Base-by-base conservation (phyloP, 805 yeast species). In the Saturnispora silvae region DNA sequence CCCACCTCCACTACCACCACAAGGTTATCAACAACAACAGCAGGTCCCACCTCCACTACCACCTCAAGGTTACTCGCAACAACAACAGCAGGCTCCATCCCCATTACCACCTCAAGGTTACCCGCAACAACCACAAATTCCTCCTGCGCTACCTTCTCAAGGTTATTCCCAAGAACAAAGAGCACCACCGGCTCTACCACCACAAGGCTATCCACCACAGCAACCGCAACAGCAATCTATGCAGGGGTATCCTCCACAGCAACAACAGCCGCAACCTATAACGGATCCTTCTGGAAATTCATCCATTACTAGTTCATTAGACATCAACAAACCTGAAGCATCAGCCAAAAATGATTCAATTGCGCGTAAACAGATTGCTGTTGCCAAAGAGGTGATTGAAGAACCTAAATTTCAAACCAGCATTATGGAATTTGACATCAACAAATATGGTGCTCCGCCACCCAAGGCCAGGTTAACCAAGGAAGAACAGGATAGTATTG, bases 361-460 rank as follows among this genome's bases (percentile, higher is more conserved):
- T 4, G 41, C 33, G 20, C 19, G 38, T 41, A 28, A 36, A 20
- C 28, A 47, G 51, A 3, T 45, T 45, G 26, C 45, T 17, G 30
- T 42, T 2, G 38, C 28, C 26, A 43, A 42, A 27, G 52, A 49
- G 27, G 40, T 32, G 5, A 46, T 49, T 14, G 42, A 35, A 6
- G 60, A 52, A 33, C 60, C 58, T 1, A 50, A 48, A 33, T 53
- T 55, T 43, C 46, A 51, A 26, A 48, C 44, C 1, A 53, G 49
- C 20, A 37, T 56, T 14, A 46, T 53, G 50, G 64, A 61, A 4
- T 51, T 65, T 28, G 67, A 67, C 44, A 42, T 56, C 10, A 45
- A 51, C 24, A 59, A 56, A 23, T 55, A 57, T 41, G 73, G 66
- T 1, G 67, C 72, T 3, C 72, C 73, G 6, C 71, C 71, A 2